Base-by-base conservation (phyloP, 2,329 filamentous ascomycete species). In the Cryphonectria nitschkei region DNA sequence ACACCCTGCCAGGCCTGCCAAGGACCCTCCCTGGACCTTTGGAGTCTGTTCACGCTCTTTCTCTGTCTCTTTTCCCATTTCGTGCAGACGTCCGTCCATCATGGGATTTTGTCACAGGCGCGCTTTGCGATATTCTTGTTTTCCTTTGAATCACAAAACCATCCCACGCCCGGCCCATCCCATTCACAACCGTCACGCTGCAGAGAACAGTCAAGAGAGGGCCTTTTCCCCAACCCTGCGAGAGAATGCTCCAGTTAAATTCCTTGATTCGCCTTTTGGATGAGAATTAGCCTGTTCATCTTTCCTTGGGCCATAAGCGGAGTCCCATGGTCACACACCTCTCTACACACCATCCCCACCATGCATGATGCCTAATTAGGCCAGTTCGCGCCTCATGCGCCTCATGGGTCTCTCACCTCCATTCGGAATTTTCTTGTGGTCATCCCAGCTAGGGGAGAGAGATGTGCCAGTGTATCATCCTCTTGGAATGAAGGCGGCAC, bases 41-140 rank as follows among this genome's bases (percentile, higher is more conserved):
- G 2, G 37, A 39, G 2, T 39, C 37, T 39, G 6, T 39, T 39
- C 37, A 39, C 37, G 9, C 22, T 46, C n/a, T 22, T 60, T 63
- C 52, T 52, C 56, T 54, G 39, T 69, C 65, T 68, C 37, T 41
- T 32, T 67, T 63, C 66, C 34, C n/a, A 13, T 60, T 66, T 26
- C 54, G 32, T 65, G 8, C 26, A 14, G 16, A 22, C 19, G 43
- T 46, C 43, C 7, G 22, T 39, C n/a, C 54, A 70, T 72, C 68
- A 72, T 58, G 68, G 66, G 71, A 43, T 70, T 70, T 67, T 68
- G 65, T 72, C 71, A 72, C 67, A 72, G 66, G 71, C 71, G 71
- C 71, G 56, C 60, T 68, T 70, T 65, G 71, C 71, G 71, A 67
- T 26, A n/a, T 11, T 50, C 39, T 41, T 34, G 34, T 63, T 56